A percentile compares a stretch with the other conserved stretches of the same genome.
These are phyloP conservation scores for Fusarium mexicanum DNA, from an alignment of 2,329 filamentous ascomycete species.

Conservation along the genomic window DNA sequence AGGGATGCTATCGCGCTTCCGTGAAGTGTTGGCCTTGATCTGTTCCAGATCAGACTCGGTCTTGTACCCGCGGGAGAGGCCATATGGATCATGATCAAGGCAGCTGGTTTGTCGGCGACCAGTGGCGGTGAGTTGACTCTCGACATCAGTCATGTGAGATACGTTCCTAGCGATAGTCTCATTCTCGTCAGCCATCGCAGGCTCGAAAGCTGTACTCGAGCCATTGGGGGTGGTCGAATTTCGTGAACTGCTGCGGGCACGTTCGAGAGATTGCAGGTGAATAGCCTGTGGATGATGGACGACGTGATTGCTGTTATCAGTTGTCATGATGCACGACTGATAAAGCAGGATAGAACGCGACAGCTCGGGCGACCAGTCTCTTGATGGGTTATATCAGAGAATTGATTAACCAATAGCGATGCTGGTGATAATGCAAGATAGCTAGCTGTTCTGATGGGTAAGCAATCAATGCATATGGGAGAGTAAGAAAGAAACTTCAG, in stretches of 20 bases:
- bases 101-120: slow-evolving; percentile 51
- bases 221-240: slow-evolving; percentile 46
- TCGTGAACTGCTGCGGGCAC: slow-evolving; percentile 43
- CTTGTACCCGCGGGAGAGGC: slow-evolving; percentile 81
- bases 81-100: slow-evolving; percentile 80
- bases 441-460: background rate
- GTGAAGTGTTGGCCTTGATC: slow-evolving; percentile 83
- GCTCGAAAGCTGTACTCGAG: slow-evolving; percentile 59
- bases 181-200: slow-evolving; percentile 47
- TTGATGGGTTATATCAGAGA: background rate
- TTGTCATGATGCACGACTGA: slow-evolving; percentile 49
- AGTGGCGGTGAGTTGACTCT: slow-evolving; percentile 55
- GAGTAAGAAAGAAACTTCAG: slow-evolving; percentile 7
- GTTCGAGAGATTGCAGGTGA: slow-evolving; percentile 50
- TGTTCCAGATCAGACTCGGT: slow-evolving; percentile 77
- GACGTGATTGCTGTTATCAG: slow-evolving; percentile 53
- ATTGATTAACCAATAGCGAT: background rate
- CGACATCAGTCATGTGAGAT: slow-evolving; percentile 56
- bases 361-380: background rate
- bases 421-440: background rate
- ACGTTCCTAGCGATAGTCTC: slow-evolving; percentile 56
- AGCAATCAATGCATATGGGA: slow-evolving; percentile 1
- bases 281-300: slow-evolving; percentile 58
- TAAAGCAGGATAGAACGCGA: background rate
- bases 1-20: slow-evolving; percentile 69